Evolutionary conservation across 176 grass and related monocot genomes (phyloP).

Genomic region (bread wheat (Triticum aestivum)): DNA sequence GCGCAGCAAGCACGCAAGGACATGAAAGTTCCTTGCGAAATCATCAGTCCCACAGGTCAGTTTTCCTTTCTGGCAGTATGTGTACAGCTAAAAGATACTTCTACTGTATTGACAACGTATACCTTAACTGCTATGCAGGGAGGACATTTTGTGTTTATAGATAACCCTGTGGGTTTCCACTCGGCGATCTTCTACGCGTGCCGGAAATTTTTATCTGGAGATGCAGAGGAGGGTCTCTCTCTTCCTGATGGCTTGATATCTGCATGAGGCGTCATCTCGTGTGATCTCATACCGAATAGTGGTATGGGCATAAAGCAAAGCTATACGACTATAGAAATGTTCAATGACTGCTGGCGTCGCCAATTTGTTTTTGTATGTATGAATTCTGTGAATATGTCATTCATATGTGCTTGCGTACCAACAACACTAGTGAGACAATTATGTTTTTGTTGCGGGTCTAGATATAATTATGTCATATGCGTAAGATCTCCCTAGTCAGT

Average conservation of each 20-base stretch:
- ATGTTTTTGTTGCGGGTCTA: too few relatives aligned
- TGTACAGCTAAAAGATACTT: neutral
- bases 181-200: conserved; percentile 67
- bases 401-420: neutral
- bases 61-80: neutral
- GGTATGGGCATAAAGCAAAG: neutral
- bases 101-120: too few relatives aligned
- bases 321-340: neutral
- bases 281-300: neutral
- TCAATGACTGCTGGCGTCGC: neutral
- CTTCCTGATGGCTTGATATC: conserved; percentile 62
- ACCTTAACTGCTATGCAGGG: conserved; percentile 35
- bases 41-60: conserved; percentile 85
- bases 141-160: conserved; percentile 97
- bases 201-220: conserved; percentile 59
- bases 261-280: conserved; percentile 31
- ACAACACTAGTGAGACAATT: neutral
- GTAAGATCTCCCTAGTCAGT: too few relatives aligned
- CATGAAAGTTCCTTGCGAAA: conserved; percentile 98
- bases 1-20: conserved; percentile 79
- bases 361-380: neutral
- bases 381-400: neutral
- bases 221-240: conserved; percentile 44
- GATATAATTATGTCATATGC: neutral
- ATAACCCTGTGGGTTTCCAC: conserved; percentile 87